phyloP scores from a whole-genome alignment of 2,329 filamentous ascomycete species.

The Epichloe gansuensis region DNA sequence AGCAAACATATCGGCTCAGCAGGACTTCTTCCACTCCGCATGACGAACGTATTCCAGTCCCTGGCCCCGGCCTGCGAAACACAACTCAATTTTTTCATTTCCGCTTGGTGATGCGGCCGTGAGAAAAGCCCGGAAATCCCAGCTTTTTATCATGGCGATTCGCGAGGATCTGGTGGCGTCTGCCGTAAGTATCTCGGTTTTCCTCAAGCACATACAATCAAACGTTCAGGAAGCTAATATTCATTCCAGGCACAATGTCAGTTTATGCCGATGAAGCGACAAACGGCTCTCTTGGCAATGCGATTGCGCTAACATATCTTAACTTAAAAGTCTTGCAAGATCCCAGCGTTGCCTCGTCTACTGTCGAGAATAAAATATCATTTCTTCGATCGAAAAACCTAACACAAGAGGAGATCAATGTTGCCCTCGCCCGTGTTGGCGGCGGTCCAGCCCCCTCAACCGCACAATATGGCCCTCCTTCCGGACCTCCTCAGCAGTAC shows the following conservation, averaged over 20 bases:
- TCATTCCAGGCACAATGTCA: slow-evolving; percentile 28
- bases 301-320: not conserved
- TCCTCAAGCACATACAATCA: not conserved
- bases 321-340: slow-evolving; percentile 66
- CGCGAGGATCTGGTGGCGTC: slow-evolving; percentile 86
- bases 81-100: slow-evolving; percentile 2
- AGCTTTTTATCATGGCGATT: slow-evolving; percentile 52
- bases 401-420: slow-evolving; percentile 87
- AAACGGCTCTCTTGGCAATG: not conserved
- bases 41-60: not conserved
- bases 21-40: slow-evolving; percentile 11
- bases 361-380: slow-evolving; percentile 83
- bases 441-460: slow-evolving; percentile 36
- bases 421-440: slow-evolving; percentile 63
- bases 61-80: not conserved
- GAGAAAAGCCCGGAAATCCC: slow-evolving; percentile 5
- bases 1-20: slow-evolving; percentile 14
- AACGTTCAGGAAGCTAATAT: not conserved
- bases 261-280: slow-evolving; percentile 11
- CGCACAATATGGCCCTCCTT: slow-evolving; percentile 30
- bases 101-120: slow-evolving; percentile 13
- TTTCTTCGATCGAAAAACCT: slow-evolving; percentile 96
- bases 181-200: slow-evolving; percentile 40
- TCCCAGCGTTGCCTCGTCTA: slow-evolving; percentile 75
- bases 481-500: slow-evolving; percentile 29